Percentiles rank a stretch among this genome's conserved stretches.
phyloP scores from a whole-genome alignment of 2,329 filamentous ascomycete genomes.

The Chaetomium globosum region DNA sequence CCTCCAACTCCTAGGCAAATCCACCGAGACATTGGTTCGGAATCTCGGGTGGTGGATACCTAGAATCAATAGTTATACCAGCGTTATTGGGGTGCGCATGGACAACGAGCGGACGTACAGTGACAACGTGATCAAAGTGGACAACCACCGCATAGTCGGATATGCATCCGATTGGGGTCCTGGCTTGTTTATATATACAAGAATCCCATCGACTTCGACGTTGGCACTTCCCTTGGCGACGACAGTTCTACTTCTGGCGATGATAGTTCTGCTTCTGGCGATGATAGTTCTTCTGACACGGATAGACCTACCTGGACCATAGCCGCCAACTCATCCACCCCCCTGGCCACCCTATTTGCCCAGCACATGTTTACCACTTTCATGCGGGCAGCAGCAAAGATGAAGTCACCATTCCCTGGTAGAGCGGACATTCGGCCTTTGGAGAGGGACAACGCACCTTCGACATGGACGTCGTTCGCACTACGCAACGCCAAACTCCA shows the following conservation, averaged over 20 bases:
- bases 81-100: background rate
- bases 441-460: background rate
- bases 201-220: background rate
- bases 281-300: background rate
- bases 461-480: background rate
- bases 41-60: background rate
- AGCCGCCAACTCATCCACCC: background rate
- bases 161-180: background rate
- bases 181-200: background rate
- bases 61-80: background rate
- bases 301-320: background rate
- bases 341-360: background rate
- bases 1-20: background rate
- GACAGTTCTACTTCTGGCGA: too few relatives aligned
- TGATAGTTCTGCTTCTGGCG: background rate
- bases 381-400: slow-evolving; percentile 3
- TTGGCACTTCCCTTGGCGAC: too few relatives aligned
- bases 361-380: slow-evolving; percentile 10
- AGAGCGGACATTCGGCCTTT: background rate
- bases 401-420: background rate
- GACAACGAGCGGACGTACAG: background rate
- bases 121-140: background rate
- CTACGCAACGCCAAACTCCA: background rate
- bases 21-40: background rate
- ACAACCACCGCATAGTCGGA: background rate